These are phyloP conservation scores for Claviceps maximensis DNA, from an alignment of 2,329 filamentous ascomycete species.

Conservation along the genomic window DNA sequence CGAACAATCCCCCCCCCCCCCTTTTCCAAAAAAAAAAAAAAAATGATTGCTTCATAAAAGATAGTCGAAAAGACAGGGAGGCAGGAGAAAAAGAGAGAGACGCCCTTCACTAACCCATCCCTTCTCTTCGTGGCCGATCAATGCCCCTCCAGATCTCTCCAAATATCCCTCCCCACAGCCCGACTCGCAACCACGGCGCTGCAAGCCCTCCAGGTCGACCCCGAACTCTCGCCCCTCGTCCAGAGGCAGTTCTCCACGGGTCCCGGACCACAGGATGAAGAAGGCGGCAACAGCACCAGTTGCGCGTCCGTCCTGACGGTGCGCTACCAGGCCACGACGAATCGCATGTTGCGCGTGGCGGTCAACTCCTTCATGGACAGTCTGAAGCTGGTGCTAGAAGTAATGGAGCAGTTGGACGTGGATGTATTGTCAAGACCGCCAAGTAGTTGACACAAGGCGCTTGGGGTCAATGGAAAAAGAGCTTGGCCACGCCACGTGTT, in stretches of 20 bases:
- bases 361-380: slow-evolving; percentile 96
- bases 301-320: slow-evolving; percentile 46
- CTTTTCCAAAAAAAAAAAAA: too few species aligned
- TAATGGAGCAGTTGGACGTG: slow-evolving; percentile 81
- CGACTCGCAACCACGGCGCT: slow-evolving; percentile 67
- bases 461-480: background rate
- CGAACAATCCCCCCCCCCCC: background rate
- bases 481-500: background rate
- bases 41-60: too few species aligned
- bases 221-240: slow-evolving; percentile 78
- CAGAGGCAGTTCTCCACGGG: slow-evolving; percentile 53
- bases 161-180: slow-evolving; percentile 67
- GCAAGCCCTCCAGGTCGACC: slow-evolving; percentile 67
- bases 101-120: background rate
- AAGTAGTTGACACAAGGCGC: background rate
- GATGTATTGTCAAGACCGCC: slow-evolving; percentile 48
- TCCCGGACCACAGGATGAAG: slow-evolving; percentile 9
- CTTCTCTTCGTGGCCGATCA: background rate
- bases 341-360: slow-evolving; percentile 89
- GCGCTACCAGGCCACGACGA: slow-evolving; percentile 77
- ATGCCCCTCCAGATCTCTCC: slow-evolving; percentile 47
- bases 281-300: background rate
- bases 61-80: background rate
- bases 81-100: background rate
- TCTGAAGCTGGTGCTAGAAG: slow-evolving; percentile 66